Evolutionary conservation across 2,329 filamentous ascomycete species (phyloP).

Genomic region (Alternaria panax): DNA sequence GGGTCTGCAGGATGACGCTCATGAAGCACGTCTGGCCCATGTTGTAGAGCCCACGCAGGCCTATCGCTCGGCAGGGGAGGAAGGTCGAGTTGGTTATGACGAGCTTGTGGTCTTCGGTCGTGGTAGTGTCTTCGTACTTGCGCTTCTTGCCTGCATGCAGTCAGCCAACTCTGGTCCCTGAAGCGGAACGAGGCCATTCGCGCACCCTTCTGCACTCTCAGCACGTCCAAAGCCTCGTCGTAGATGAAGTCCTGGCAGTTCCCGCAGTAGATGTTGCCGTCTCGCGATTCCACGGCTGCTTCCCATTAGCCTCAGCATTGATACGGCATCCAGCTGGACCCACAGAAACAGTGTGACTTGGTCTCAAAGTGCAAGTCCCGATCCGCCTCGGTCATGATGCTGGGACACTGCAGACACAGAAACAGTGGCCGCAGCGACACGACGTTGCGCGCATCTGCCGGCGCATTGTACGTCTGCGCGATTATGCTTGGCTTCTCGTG

Average conservation of each 20-base stretch:
- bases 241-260: slow-evolving; percentile 84
- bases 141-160: slow-evolving; percentile 66
- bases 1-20: slow-evolving; percentile 91
- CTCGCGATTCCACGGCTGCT: slow-evolving; percentile 78
- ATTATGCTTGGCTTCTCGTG: slow-evolving; percentile 72
- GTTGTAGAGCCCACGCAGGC: slow-evolving; percentile 92
- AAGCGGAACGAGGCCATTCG: slow-evolving; percentile 11
- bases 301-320: slow-evolving; percentile 25
- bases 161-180: slow-evolving; percentile 32
- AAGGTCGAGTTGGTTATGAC: slow-evolving; percentile 79
- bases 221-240: slow-evolving; percentile 79
- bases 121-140: slow-evolving; percentile 73
- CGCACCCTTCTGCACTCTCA: slow-evolving; percentile 73
- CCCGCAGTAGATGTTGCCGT: slow-evolving; percentile 78
- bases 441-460: slow-evolving; percentile 62
- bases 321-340: slow-evolving; percentile 23
- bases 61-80: slow-evolving; percentile 84
- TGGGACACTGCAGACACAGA: slow-evolving; percentile 72
- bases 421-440: slow-evolving; percentile 61
- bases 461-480: slow-evolving; percentile 66
- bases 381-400: slow-evolving; percentile 71
- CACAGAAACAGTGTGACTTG: slow-evolving; percentile 78
- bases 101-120: slow-evolving; percentile 73
- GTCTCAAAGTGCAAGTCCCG: slow-evolving; percentile 71
- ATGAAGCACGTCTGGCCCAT: slow-evolving; percentile 99